Evolutionary conservation across 2,329 filamentous ascomycete genomes (phyloP).

Genomic region (Alternaria incomplexa): DNA sequence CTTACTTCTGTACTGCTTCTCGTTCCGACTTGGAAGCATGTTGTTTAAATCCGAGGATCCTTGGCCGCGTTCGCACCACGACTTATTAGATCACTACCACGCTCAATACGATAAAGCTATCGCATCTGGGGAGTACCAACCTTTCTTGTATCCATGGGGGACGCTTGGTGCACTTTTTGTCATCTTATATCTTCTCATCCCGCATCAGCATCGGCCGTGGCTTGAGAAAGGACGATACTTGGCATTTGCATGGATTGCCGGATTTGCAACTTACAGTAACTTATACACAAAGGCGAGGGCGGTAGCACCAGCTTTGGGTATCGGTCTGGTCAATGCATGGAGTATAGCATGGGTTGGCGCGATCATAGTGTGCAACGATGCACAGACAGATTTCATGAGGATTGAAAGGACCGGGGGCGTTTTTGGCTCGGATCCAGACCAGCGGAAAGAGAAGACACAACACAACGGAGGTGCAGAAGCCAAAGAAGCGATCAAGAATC

Average conservation of each 20-base stretch:
- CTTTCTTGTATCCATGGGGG: slow-evolving; percentile 54
- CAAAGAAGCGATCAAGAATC: neutral
- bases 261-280: slow-evolving; percentile 53
- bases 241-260: slow-evolving; percentile 53
- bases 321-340: slow-evolving; percentile 63
- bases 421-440: slow-evolving; percentile 13
- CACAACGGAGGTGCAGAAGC: neutral
- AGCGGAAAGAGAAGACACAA: slow-evolving; percentile 1
- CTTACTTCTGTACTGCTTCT: neutral
- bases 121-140: slow-evolving; percentile 47
- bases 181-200: slow-evolving; percentile 59
- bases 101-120: slow-evolving; percentile 50
- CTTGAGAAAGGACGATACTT: slow-evolving; percentile 53
- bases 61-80: slow-evolving; percentile 44
- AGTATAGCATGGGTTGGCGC: slow-evolving; percentile 60
- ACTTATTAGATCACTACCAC: slow-evolving; percentile 46
- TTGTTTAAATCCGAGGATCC: slow-evolving; percentile 18
- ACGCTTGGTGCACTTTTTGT: slow-evolving; percentile 49
- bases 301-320: slow-evolving; percentile 60
- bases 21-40: slow-evolving; percentile 11
- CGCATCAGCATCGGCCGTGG: slow-evolving; percentile 51
- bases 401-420: slow-evolving; percentile 55
- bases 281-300: slow-evolving; percentile 55
- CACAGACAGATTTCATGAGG: slow-evolving; percentile 61
- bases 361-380: slow-evolving; percentile 62